Conservation (phyloP, 2,329 filamentous ascomycete species). For the Aspergillus quadrilineatus region DNA sequence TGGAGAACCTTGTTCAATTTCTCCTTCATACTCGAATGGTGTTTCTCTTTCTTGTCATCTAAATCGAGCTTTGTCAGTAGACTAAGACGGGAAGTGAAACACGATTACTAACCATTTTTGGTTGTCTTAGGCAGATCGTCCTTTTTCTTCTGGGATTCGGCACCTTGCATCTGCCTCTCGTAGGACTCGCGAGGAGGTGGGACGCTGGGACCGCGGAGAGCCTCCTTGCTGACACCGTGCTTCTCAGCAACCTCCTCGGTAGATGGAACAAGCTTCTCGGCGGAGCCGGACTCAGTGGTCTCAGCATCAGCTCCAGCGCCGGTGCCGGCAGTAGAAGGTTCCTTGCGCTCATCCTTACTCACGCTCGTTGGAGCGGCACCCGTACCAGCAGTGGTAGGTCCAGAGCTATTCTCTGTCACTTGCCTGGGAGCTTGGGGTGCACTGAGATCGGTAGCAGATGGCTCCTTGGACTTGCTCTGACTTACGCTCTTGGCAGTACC, state of each 20-base stretch:
- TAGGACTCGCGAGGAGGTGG: slow-evolving; percentile 25
- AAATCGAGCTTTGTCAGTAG: not conserved
- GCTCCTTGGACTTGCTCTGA: not conserved
- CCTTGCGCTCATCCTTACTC: not conserved
- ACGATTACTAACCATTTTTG: not conserved
- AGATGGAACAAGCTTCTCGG: not conserved
- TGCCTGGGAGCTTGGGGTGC: not conserved
- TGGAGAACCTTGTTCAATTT: slow-evolving; percentile 33
- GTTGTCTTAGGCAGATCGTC: not conserved
- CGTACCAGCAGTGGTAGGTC: not conserved
- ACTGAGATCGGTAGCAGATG: not conserved
- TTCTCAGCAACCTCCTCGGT: slow-evolving; percentile 4
- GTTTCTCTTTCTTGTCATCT: slow-evolving; percentile 2
- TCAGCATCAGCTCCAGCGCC: not conserved
- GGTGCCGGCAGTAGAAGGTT: not conserved
- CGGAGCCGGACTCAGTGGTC: not conserved
- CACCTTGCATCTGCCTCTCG: slow-evolving; percentile 30
- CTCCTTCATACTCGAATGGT: slow-evolving; percentile 28
- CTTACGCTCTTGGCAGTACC: not conserved
- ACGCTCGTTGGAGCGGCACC: not conserved
- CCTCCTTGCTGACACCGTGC: slow-evolving; percentile 28
- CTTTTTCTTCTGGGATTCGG: slow-evolving; percentile 1
- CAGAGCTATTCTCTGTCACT: not conserved
- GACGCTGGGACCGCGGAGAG: slow-evolving; percentile 30
- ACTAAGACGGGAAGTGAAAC: too few species aligned